Conservation (phyloP, 2,329 filamentous ascomycete species). For the Drechslerella dactyloides region DNA sequence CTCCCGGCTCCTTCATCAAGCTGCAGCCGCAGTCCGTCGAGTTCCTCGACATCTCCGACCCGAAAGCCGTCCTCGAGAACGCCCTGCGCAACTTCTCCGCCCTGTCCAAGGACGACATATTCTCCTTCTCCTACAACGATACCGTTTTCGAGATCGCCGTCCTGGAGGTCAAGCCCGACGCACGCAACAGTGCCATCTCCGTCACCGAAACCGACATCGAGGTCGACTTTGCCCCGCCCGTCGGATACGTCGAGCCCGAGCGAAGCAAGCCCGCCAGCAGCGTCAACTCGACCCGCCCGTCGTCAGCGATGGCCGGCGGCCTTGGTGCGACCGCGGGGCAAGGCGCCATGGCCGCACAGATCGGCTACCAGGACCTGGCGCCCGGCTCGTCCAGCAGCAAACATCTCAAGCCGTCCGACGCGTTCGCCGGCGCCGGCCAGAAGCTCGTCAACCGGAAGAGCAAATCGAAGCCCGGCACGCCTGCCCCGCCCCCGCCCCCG, state of each 20-base stretch:
- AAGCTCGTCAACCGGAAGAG: slow-evolving; percentile 82
- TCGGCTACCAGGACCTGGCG: slow-evolving; percentile 91
- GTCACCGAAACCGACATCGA: slow-evolving; percentile 96
- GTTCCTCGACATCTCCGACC: slow-evolving; percentile 96
- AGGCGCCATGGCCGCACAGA: slow-evolving; percentile 95
- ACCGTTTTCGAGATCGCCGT: slow-evolving; percentile 91
- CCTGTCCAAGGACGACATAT: slow-evolving; percentile 88
- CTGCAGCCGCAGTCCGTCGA: slow-evolving; percentile 90
- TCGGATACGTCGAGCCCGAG: slow-evolving; percentile 91
- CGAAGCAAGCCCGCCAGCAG: slow-evolving; percentile 55
- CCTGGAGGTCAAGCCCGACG: slow-evolving; percentile 86
- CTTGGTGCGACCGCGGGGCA: slow-evolving; percentile 74
- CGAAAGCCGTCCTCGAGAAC: slow-evolving; percentile 94
- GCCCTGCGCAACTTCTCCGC: slow-evolving; percentile 96
- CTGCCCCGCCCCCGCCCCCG: slow-evolving; percentile 70
- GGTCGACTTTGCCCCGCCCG: slow-evolving; percentile 91
- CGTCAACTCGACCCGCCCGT: slow-evolving; percentile 80
- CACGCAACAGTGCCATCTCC: slow-evolving; percentile 81
- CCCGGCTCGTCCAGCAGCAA: slow-evolving; percentile 70
- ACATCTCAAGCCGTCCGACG: slow-evolving; percentile 48
- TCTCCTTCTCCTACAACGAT: slow-evolving; percentile 97
- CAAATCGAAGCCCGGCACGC: slow-evolving; percentile 67
- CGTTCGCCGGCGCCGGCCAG: slow-evolving; percentile 81
- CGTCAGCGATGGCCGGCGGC: slow-evolving; percentile 67
- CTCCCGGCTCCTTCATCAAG: slow-evolving; percentile 90